These are phyloP conservation scores for Garcia nutans DNA, from an alignment of 345 rosid species.

Conservation along the genomic window DNA sequence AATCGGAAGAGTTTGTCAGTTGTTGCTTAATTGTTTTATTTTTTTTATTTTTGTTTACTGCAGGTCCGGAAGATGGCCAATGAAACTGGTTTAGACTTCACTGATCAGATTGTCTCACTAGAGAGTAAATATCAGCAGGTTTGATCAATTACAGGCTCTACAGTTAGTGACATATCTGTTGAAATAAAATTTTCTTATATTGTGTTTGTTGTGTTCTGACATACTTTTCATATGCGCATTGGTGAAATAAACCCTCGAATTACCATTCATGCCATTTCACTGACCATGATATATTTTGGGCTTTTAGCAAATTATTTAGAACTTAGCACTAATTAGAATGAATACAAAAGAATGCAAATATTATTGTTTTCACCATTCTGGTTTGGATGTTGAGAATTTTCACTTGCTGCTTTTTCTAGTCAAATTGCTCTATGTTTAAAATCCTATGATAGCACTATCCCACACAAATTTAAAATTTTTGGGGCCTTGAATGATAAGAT, in stretches of 20 bases:
- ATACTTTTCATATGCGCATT: not conserved
- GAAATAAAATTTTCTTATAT: not conserved
- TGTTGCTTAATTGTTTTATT: conserved; percentile 1
- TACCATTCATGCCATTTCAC: not conserved
- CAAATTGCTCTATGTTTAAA: not conserved
- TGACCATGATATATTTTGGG: not conserved
- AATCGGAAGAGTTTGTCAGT: not conserved
- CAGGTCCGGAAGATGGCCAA: conserved; percentile 94
- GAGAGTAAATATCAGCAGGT: conserved; percentile 90
- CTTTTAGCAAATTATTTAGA: not conserved
- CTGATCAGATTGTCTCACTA: conserved; percentile 70
- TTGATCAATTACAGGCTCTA: not conserved
- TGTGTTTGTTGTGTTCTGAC: not conserved
- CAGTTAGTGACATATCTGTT: not conserved
- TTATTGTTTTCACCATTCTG: not conserved
- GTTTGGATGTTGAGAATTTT: not conserved
- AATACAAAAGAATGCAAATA: not conserved
- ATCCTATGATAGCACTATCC: not conserved
- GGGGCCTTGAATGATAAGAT: not conserved
- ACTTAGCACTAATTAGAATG: not conserved
- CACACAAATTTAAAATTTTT: not conserved
- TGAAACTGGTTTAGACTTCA: conserved; percentile 90
- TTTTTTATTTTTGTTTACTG: conserved; percentile 26
- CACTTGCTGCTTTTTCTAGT: not conserved
- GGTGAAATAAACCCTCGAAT: not conserved